Evolutionary conservation across 805 yeast species (phyloP), one percentile per base, ranked within the genome.

Genomic region (Saccharomycopsis oosterbeekiorum): DNA sequence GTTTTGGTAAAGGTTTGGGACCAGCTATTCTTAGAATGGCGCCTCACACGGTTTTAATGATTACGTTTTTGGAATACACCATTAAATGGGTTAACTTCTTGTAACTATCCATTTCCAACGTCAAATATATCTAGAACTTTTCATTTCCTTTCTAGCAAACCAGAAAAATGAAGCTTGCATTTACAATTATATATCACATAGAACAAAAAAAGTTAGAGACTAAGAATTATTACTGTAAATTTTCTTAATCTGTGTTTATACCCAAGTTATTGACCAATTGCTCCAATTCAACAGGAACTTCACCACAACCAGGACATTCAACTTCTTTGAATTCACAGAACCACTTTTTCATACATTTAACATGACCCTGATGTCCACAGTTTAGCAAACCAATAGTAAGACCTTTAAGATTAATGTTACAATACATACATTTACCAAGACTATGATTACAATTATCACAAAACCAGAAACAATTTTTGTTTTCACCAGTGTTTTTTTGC

Each of bases 51-150:
- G 84, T 94, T 59, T 76, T 89, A 68, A 88, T 96, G 34, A 80
- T 94, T 72, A 90, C 91, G 67, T 90, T 94, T 70, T 90, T 93
- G 97, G 99, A 94, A 75, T 96, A 89, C 70, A 87, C 97, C 11
- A 86, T 89, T 89, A 84, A 84, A 66, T 73, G 84, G 60, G 74
- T 76, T 43, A 72, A 73, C 14, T 47, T 47, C 8, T 47, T 47
- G 6, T 47, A 47, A 10, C 14, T 26, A 14, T 26, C 3, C n/a
- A 56, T 41, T 37, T 19, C 17, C 19, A 53, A 53, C 29, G 15
- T 24, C 21, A 47, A 29, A 29, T 29, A n/a, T 29, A 29, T 29
- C 34, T 29, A 29, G 3, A 29, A 29, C 3, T 29, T 29, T 6
- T 29, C 34, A 29, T 29, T 29, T 4, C 34, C 34, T 29, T 29